A percentile compares a stretch with the other conserved stretches of the same genome.
These are phyloP conservation scores for Suillus subluteus DNA, from an alignment of 768 basidiomycete genomes.

Conservation along the genomic window DNA sequence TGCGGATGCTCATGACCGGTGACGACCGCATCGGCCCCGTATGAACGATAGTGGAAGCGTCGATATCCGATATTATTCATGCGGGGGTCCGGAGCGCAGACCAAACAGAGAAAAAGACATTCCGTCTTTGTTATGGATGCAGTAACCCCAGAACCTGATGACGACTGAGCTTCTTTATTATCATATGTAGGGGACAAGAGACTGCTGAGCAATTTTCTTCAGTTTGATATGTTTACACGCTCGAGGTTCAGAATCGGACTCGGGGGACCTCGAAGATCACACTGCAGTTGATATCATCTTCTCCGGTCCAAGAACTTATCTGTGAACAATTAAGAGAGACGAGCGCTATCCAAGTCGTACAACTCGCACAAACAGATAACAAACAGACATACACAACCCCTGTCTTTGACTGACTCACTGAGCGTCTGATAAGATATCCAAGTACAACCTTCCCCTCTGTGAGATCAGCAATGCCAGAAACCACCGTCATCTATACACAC, in stretches of 20 bases:
- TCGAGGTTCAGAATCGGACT: no score
- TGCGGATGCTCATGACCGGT: neutral
- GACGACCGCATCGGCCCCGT: neutral
- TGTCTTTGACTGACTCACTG: neutral
- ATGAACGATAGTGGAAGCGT: no score
- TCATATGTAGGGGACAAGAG: neutral
- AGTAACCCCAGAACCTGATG: neutral
- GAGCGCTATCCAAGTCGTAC: neutral
- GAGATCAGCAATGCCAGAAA: slow-evolving; percentile 11
- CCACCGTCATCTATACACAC: slow-evolving; percentile 20
- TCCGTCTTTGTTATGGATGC: neutral
- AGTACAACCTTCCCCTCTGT: neutral
- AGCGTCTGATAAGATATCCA: neutral
- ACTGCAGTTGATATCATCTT: neutral
- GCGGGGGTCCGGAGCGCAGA: neutral
- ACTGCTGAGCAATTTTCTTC: neutral
- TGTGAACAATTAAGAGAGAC: no score
- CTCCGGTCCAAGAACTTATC: no score
- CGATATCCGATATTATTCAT: neutral
- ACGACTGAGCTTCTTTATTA: neutral
- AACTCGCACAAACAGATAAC: neutral
- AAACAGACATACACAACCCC: neutral
- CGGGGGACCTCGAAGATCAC: no score
- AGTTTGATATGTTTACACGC: no score
- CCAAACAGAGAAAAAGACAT: neutral